phyloP scores from a whole-genome alignment of 768 basidiomycete genomes.

The Lactarius tabidus region DNA sequence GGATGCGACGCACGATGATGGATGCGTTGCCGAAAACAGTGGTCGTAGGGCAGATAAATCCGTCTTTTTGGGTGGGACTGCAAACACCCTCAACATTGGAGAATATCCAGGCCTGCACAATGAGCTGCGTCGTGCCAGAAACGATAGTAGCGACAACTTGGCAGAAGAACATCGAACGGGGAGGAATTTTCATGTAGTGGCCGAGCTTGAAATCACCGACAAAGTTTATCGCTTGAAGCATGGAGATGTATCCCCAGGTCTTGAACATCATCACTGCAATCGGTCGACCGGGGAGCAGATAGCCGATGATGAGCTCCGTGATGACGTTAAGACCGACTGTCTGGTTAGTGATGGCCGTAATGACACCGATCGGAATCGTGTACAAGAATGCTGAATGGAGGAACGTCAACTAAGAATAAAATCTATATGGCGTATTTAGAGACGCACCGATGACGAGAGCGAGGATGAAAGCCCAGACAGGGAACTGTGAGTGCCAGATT shows the following conservation, averaged over 20 bases:
- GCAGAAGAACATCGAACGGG: slow-evolving; percentile 65
- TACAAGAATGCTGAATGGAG: slow-evolving; percentile 45
- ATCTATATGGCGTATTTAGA: not conserved
- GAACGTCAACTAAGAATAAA: not conserved
- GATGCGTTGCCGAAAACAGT: slow-evolving; percentile 47
- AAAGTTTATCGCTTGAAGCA: slow-evolving; percentile 64
- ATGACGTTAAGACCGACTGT: slow-evolving; percentile 70
- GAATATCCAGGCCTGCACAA: slow-evolving; percentile 50
- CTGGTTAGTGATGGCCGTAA: slow-evolving; percentile 75
- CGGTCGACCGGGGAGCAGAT: slow-evolving; percentile 73
- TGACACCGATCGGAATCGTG: slow-evolving; percentile 74
- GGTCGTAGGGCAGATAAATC: slow-evolving; percentile 19
- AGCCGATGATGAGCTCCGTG: slow-evolving; percentile 79
- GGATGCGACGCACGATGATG: not conserved
- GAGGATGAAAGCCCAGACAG: slow-evolving; percentile 68
- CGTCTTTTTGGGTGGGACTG: slow-evolving; percentile 40
- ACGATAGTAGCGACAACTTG: slow-evolving; percentile 48
- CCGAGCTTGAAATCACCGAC: slow-evolving; percentile 76
- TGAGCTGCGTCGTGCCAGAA: slow-evolving; percentile 63
- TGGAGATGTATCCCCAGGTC: slow-evolving; percentile 73
- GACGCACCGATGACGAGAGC: slow-evolving; percentile 54
- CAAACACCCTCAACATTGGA: slow-evolving; percentile 40
- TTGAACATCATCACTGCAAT: slow-evolving; percentile 86
- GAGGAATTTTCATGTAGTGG: slow-evolving; percentile 69
- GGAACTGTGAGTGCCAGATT: slow-evolving; percentile 69